Evolutionary conservation across 257 asterid genomes (phyloP), one percentile per base, ranked within the genome.

Genomic region (Salvia hispanica): DNA sequence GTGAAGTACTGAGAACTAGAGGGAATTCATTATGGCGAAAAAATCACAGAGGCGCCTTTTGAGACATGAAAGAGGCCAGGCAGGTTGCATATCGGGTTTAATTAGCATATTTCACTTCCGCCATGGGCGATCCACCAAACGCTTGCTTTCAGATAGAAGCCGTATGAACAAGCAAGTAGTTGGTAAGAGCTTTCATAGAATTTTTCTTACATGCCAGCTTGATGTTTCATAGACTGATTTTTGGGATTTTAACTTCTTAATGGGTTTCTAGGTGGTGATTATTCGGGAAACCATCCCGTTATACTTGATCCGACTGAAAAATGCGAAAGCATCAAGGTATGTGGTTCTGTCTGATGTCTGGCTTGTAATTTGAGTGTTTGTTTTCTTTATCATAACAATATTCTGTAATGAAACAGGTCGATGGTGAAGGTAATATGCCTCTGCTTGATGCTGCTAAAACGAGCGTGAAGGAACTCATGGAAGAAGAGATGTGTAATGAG

Each of bases 381-480:
- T 64, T 45, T 62, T 51, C 31, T 25, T 34, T 21, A n/a, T 72
- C 48, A 13, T 72, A 31, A 46, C 36, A 28, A 66, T 50, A 36
- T 10, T 64, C 37, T 16, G 66, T 55, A 46, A 40, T 66, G 12
- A 55, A 50, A 48, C 73, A 85, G 97, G 96, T 72, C 76, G 82
- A 63, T 56, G 76, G 79, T 67, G 88, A 74, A 71, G 78, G 74
- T 66, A 78, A 72, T 56, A 72, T 66, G 53, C 69, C 71, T 40
- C 55, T 58, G 68, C 34, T 62, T 61, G 92, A 83, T 72, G 33
- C 60, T 44, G 72, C 66, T 52, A 83, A 63, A 83, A 81, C 89
- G 53, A 94, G 96, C 64, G 96, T 94, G 59, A 94, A 94, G 85
- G 85, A 87, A 74, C 91, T 94, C 66, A 94, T 94, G 90, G 99